Percentiles rank a stretch among this genome's conserved stretches.
Conservation (phyloP, 1,139 yeast genomes). For the Protomyces pachydermus region DNA sequence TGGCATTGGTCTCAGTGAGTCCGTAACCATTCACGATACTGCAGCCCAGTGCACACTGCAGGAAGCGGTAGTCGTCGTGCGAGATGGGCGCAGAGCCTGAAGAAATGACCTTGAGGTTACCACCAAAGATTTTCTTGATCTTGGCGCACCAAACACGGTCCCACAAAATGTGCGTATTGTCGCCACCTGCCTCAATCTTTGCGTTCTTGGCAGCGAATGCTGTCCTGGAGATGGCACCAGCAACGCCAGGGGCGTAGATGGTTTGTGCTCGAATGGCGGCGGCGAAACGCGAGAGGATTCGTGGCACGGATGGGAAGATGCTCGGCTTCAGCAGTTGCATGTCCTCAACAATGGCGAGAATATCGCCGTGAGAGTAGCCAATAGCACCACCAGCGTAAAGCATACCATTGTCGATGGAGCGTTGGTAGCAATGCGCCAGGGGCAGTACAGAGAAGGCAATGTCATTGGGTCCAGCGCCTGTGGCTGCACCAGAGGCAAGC, state of each 20-base stretch:
- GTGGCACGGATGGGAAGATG: constrained; percentile 56
- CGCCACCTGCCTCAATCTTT: constrained; percentile 41
- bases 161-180: constrained; percentile 42
- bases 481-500: constrained; percentile 33
- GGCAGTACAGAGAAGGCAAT: constrained; percentile 50
- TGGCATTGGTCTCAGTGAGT: constrained; percentile 69
- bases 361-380: constrained; percentile 49
- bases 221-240: constrained; percentile 41
- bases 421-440: constrained; percentile 65
- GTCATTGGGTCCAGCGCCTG: constrained; percentile 36
- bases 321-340: constrained; percentile 53
- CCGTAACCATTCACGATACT: constrained; percentile 73
- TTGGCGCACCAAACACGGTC: constrained; percentile 51
- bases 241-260: constrained; percentile 39
- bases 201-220: constrained; percentile 44
- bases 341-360: constrained; percentile 51
- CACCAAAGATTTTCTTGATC: constrained; percentile 47
- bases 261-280: constrained; percentile 46
- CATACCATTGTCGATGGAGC: constrained; percentile 36
- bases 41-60: constrained; percentile 57
- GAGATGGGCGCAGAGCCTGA: constrained; percentile 77
- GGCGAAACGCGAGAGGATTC: constrained; percentile 61
- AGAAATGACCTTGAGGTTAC: constrained; percentile 51
- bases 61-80: constrained; percentile 53
- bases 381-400: constrained; percentile 39